Evolutionary conservation across 345 rosid species (phyloP).

Genomic region (thale cress (Arabidopsis thaliana)): DNA sequence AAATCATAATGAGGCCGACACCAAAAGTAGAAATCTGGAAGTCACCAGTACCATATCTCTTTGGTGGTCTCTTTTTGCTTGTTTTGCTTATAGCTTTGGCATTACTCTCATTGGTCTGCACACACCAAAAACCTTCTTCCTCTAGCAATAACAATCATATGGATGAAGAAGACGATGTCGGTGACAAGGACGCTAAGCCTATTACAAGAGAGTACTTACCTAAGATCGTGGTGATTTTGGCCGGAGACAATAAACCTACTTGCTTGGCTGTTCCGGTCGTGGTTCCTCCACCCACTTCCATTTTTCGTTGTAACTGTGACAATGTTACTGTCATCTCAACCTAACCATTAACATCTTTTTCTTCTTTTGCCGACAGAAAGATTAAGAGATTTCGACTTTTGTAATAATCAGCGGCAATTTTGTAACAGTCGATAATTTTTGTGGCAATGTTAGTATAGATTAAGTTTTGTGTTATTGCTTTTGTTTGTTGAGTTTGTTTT

Average conservation of each 20-base stretch:
- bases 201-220: conserved; percentile 43
- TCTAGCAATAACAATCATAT: conserved; percentile 9
- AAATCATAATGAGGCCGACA: conserved; percentile 30
- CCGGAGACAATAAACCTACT: conserved; percentile 59
- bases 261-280: conserved; percentile 56
- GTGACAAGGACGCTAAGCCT: conserved; percentile 16
- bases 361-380: neutral
- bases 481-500: conserved; percentile 2
- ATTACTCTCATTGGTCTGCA: conserved; percentile 47
- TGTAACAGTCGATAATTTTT: conserved; percentile 19
- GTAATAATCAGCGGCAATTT: conserved; percentile 30
- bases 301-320: conserved; percentile 39
- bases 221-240: conserved; percentile 60
- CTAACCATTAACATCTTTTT: neutral
- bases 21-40: conserved; percentile 47
- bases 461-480: neutral
- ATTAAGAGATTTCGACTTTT: conserved; percentile 7
- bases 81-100: conserved; percentile 49
- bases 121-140: conserved; percentile 35
- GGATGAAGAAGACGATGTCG: neutral
- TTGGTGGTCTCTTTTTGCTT: conserved; percentile 50
- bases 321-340: conserved; percentile 17
- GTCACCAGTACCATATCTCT: conserved; percentile 58
- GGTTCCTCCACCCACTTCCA: conserved; percentile 17
- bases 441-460: neutral